A percentile compares a stretch with the other conserved stretches of the same genome.
These are phyloP conservation scores for Hylodesmum podocarpum DNA, from an alignment of 306 rosid genomes.

Conservation along the genomic window DNA sequence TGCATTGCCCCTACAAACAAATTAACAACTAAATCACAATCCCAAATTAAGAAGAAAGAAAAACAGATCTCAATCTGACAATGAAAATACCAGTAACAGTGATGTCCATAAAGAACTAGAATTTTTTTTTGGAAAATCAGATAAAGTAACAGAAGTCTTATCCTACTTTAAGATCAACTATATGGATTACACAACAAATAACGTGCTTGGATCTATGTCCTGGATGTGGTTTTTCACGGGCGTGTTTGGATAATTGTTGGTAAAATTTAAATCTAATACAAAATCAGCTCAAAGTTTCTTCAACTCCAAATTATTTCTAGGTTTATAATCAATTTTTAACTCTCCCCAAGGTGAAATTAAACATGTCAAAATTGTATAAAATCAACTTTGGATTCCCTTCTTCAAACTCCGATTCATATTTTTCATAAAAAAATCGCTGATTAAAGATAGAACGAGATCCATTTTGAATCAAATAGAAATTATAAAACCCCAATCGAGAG, in stretches of 20 bases:
- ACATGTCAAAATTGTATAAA: too few relatives aligned
- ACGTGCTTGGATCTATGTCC: neutral
- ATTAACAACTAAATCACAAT: neutral
- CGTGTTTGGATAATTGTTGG: neutral
- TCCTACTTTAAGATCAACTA: neutral
- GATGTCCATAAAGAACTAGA: neutral
- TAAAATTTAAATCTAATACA: too few relatives aligned
- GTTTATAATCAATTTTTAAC: too few relatives aligned
- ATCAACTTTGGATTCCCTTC: too few relatives aligned
- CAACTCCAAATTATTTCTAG: too few relatives aligned
- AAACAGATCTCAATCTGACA: neutral
- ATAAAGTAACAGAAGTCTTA: neutral
- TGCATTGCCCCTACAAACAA: conserved; percentile 53
- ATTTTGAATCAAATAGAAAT: neutral
- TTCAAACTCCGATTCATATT: too few relatives aligned
- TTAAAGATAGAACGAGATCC: too few relatives aligned
- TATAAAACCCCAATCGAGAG: neutral
- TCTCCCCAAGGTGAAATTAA: too few relatives aligned
- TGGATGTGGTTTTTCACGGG: neutral
- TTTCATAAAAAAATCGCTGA: too few relatives aligned
- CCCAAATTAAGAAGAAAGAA: neutral
- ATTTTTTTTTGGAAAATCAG: too few relatives aligned
- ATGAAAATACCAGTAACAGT: neutral
- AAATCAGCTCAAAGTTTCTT: too few relatives aligned
- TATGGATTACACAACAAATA: neutral